Conservation (phyloP, 2,329 filamentous ascomycete species). For the Fusarium sp. region DNA sequence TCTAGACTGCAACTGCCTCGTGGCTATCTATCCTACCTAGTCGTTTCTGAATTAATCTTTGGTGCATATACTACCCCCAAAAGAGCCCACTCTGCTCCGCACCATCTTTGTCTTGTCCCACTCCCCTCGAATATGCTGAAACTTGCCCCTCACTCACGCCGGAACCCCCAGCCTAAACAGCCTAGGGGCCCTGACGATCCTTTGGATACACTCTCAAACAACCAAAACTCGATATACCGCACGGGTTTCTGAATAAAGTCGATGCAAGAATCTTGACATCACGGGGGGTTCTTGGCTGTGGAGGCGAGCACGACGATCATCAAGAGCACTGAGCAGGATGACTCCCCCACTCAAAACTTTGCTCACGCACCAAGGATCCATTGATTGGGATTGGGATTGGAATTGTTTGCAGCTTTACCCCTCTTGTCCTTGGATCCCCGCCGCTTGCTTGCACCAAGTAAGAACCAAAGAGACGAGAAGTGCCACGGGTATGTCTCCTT, state of each 20-base stretch:
- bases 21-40: slow-evolving; percentile 17
- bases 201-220: slow-evolving; percentile 30
- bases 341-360: slow-evolving; percentile 1
- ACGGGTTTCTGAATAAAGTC: not conserved
- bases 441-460: slow-evolving; percentile 7
- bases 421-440: slow-evolving; percentile 15
- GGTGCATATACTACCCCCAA: not conserved
- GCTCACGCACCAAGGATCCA: slow-evolving; percentile 2
- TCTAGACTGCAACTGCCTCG: slow-evolving; percentile 5
- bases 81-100: slow-evolving; percentile 24
- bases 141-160: slow-evolving; percentile 34
- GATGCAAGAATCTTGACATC: not conserved
- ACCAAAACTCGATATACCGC: slow-evolving; percentile 10
- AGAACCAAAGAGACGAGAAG: not conserved
- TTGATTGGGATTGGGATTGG: not conserved
- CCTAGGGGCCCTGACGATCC: slow-evolving; percentile 42
- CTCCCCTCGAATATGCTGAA: slow-evolving; percentile 34
- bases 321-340: slow-evolving; percentile 3
- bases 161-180: slow-evolving; percentile 22
- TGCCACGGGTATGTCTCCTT: slow-evolving; percentile 1
- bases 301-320: not conserved
- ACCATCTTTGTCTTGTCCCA: slow-evolving; percentile 1
- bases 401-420: slow-evolving; percentile 11
- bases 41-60: slow-evolving; percentile 1
- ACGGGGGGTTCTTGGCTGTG: slow-evolving; percentile 1